Percentiles rank a stretch among this genome's conserved stretches.
phyloP scores from a whole-genome alignment of 2,329 filamentous ascomycete species.

The Monilinia polystroma region DNA sequence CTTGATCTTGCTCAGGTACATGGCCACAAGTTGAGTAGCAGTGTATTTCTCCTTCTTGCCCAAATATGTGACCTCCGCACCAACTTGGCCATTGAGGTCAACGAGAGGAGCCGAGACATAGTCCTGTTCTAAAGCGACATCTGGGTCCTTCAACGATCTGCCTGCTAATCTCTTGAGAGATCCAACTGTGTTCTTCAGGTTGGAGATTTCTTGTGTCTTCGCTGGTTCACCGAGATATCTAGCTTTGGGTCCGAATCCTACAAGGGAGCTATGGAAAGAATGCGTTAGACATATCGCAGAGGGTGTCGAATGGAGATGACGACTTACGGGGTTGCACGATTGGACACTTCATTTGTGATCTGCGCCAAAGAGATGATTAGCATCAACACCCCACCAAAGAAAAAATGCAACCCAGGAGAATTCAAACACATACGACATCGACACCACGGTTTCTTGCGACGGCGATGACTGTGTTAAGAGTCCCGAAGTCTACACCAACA shows the following conservation, averaged over 20 bases:
- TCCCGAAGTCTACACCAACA: constrained; percentile 73
- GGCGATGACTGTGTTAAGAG: constrained; percentile 94
- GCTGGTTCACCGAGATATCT: constrained; percentile 93
- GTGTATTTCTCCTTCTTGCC: constrained; percentile 95
- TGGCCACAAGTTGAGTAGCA: constrained; percentile 77
- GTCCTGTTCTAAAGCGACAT: constrained; percentile 89
- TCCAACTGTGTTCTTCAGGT: constrained; percentile 97
- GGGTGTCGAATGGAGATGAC: constrained; percentile 45
- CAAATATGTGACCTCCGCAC: constrained; percentile 88
- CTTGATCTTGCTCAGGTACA: constrained; percentile 95
- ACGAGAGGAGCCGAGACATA: constrained; percentile 83
- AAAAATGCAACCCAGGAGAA: neutral
- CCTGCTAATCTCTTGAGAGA: constrained; percentile 91
- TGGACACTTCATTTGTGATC: constrained; percentile 99
- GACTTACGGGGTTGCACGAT: constrained; percentile 94
- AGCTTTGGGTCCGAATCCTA: constrained; percentile 91
- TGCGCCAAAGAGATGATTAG: constrained; percentile 44
- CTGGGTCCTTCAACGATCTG: constrained; percentile 82
- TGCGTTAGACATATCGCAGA: constrained; percentile 22
- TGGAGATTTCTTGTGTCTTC: constrained; percentile 98
- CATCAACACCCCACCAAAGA: constrained; percentile 31
- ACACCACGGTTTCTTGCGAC: constrained; percentile 98
- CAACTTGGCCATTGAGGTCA: constrained; percentile 91
- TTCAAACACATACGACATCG: constrained; percentile 79
- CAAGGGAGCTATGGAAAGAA: constrained; percentile 66